These are phyloP conservation scores for Dicorynia guianensis DNA, from an alignment of 306 rosid genomes.

Conservation along the genomic window DNA sequence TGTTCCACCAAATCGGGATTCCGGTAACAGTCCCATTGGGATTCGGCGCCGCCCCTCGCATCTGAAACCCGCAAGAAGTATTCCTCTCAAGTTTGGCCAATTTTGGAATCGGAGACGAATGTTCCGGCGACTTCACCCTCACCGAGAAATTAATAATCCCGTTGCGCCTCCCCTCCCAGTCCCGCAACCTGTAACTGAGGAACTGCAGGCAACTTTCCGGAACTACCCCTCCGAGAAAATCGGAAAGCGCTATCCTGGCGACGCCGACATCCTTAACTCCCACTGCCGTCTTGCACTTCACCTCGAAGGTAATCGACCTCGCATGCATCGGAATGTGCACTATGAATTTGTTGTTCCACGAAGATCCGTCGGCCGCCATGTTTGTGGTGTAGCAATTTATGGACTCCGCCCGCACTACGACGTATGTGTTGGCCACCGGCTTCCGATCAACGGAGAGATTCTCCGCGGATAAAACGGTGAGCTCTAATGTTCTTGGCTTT, in stretches of 20 bases:
- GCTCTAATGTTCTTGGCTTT: no score
- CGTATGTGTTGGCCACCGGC: no score
- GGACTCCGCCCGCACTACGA: no score
- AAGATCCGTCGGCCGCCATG: no score
- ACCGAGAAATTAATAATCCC: constrained; percentile 58
- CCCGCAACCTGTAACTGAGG: constrained; percentile 63
- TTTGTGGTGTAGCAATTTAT: no score
- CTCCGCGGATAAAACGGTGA: no score
- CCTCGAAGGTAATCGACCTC: constrained; percentile 44
- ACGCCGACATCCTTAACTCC: constrained; percentile 46
- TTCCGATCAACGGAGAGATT: no score
- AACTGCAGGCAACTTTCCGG: constrained; percentile 51
- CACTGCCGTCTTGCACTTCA: constrained; percentile 47
- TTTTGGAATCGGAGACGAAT: not conserved
- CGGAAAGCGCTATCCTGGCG: constrained; percentile 54
- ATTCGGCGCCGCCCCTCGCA: not conserved
- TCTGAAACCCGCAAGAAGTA: not conserved
- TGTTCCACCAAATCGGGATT: no score
- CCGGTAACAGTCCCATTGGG: no score
- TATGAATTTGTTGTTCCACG: no score
- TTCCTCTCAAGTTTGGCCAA: not conserved
- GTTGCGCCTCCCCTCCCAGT: no score
- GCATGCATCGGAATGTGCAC: constrained; percentile 43
- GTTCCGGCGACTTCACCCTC: constrained; percentile 26
- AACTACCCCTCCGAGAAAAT: constrained; percentile 43